These are phyloP conservation scores for Penicillium parvum DNA, from an alignment of 495 filamentous ascomycete species.

Conservation along the genomic window DNA sequence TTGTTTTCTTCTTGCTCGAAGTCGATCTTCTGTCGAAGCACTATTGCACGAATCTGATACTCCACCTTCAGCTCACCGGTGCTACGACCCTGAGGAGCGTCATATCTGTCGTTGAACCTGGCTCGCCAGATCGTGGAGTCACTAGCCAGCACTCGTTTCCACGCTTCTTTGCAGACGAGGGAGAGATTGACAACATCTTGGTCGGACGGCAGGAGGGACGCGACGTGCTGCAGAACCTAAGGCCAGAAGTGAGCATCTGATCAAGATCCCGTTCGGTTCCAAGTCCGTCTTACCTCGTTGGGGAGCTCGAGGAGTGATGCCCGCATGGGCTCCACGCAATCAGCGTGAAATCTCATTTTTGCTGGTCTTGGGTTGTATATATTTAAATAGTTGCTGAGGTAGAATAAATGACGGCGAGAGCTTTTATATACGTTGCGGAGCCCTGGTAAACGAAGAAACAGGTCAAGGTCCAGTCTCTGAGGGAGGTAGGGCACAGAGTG, in stretches of 20 bases:
- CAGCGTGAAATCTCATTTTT: not conserved
- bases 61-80: conserved; percentile 25
- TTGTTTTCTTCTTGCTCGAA: conserved; percentile 17
- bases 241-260: not conserved
- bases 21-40: conserved; percentile 17
- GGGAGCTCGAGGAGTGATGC: conserved; percentile 24
- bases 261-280: not conserved
- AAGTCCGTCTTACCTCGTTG: conserved; percentile 19
- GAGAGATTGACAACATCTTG: conserved; percentile 30
- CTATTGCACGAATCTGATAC: conserved; percentile 31
- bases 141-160: conserved; percentile 10
- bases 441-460: too few species aligned
- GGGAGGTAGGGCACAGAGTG: too few species aligned
- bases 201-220: conserved; percentile 29
- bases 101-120: conserved; percentile 33
- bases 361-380: too few species aligned
- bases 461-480: too few species aligned
- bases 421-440: too few species aligned
- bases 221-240: conserved; percentile 40
- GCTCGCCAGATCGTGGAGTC: conserved; percentile 31
- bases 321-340: too few species aligned
- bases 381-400: too few species aligned
- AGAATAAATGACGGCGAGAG: too few species aligned
- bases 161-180: conserved; percentile 21
- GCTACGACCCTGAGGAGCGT: conserved; percentile 18